Percentiles rank a stretch among this genome's conserved stretches.
Conservation (phyloP, 2,329 filamentous ascomycete species). For the Fusarium ramigenum region DNA sequence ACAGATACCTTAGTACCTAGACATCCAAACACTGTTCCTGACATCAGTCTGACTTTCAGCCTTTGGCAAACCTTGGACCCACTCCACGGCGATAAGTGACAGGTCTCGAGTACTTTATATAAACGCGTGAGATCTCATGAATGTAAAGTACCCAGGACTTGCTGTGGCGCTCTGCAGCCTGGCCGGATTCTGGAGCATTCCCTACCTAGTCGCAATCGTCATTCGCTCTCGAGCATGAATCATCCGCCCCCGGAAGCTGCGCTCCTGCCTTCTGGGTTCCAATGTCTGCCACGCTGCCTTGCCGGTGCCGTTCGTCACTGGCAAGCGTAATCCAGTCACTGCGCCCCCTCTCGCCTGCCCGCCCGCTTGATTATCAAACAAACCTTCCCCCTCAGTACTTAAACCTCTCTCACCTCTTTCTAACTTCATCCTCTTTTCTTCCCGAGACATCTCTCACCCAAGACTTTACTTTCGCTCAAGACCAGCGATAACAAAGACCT, state of each 20-base stretch:
- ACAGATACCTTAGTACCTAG: too few relatives aligned
- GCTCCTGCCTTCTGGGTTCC: slow-evolving; percentile 32
- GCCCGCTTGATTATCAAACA: slow-evolving; percentile 40
- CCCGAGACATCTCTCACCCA: slow-evolving; percentile 20
- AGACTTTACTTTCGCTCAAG: slow-evolving; percentile 13
- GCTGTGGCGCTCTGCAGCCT: slow-evolving; percentile 33
- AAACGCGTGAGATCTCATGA: background rate
- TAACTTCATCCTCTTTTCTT: slow-evolving; percentile 20
- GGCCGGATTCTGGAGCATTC: slow-evolving; percentile 53
- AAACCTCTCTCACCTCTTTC: slow-evolving; percentile 43
- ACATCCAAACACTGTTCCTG: slow-evolving; percentile 11
- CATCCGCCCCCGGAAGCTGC: slow-evolving; percentile 45
- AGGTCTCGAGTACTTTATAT: slow-evolving; percentile 32
- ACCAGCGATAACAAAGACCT: slow-evolving; percentile 11
- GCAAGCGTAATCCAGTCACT: slow-evolving; percentile 41
- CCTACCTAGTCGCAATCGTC: slow-evolving; percentile 32
- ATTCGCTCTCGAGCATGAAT: slow-evolving; percentile 49
- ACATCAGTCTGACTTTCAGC: slow-evolving; percentile 24
- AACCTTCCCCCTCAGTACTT: slow-evolving; percentile 43
- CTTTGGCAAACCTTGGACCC: slow-evolving; percentile 12
- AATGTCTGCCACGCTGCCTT: slow-evolving; percentile 18
- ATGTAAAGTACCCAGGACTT: slow-evolving; percentile 36
- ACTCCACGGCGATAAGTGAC: slow-evolving; percentile 18
- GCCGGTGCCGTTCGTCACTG: slow-evolving; percentile 29
- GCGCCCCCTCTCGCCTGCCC: slow-evolving; percentile 36